phyloP scores from a whole-genome alignment of 2,329 filamentous ascomycete species.

The Nakataea oryzae region DNA sequence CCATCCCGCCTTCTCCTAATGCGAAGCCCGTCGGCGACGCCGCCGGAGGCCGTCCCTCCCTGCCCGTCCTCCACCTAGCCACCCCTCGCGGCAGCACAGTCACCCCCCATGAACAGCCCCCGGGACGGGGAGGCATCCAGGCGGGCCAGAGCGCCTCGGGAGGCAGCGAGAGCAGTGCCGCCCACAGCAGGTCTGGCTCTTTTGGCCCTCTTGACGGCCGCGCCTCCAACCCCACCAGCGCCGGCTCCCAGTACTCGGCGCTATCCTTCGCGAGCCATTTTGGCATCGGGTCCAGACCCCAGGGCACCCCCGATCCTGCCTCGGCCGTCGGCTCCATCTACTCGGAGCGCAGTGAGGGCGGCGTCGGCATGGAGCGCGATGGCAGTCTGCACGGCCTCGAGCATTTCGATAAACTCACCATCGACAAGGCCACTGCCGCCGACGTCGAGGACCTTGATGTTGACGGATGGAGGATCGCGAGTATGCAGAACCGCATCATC shows the following conservation, averaged over 20 bases:
- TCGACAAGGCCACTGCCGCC: constrained; percentile 72
- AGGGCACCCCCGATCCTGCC: constrained; percentile 70
- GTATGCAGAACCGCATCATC: constrained; percentile 74
- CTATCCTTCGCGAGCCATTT: constrained; percentile 69
- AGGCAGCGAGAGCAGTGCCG: constrained; percentile 68
- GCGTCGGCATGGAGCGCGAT: constrained; percentile 70
- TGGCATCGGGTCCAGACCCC: constrained; percentile 55
- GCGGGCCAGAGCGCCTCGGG: constrained; percentile 60
- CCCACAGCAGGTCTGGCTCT: constrained; percentile 74
- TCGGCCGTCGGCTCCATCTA: constrained; percentile 81
- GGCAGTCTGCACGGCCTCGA: constrained; percentile 68
- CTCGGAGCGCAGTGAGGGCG: constrained; percentile 69
- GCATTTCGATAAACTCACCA: constrained; percentile 66
- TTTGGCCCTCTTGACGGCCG: constrained; percentile 68
- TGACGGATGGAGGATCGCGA: constrained; percentile 89
- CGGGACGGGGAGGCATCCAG: constrained; percentile 38
- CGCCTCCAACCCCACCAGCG: constrained; percentile 72
- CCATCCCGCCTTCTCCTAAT: constrained; percentile 81
- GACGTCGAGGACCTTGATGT: constrained; percentile 95
- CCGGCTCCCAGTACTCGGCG: constrained; percentile 77
- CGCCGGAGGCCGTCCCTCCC: constrained; percentile 44
- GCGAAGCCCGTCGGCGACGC: constrained; percentile 61
- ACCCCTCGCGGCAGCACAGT: constrained; percentile 79
- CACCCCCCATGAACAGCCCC: constrained; percentile 57
- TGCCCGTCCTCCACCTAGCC: constrained; percentile 73